Base-by-base conservation (phyloP, 352 stramenopile genomes). In the Pythium plurisporium region DNA sequence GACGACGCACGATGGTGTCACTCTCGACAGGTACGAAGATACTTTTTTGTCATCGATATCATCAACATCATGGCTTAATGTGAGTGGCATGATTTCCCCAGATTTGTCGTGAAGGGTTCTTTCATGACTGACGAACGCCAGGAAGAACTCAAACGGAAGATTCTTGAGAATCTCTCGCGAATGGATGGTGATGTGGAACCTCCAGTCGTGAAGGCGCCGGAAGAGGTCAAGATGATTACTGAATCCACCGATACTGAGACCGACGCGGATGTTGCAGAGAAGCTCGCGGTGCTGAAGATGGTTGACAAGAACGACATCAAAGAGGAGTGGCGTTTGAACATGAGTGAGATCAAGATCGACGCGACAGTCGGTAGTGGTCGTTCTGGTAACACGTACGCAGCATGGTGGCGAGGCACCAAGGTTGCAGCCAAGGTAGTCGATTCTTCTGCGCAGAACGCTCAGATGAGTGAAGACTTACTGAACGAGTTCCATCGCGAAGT, bases 401-500 rank as follows among this genome's bases (percentile, higher is more conserved):
- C 82, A 5, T 84, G 72, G 68, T 94, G 84, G 84, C 73, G 84
- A 58, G 84, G 84, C 27, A 94, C 84, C 7, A 74, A 82, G 22
- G 82, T 94, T 17, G 84, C 84, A 2, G 80, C 79, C 0, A 94
- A 94, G 67, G 65, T 94, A 15, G 76, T 94, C 11, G 82, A 92
- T 43, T 72, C 82, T 20, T 91, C 84, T 4, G 67, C 72, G 2
- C 87, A 94, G 50, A 87, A 77, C 17, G 68, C 82, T 4, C 62
- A 64, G 6, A 34, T 94, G 11, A 84, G 80, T 22, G 78, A 91
- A 56, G 84, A 92, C 31, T 41, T 94, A n/a, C 65, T 92, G 38
- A 90, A 89, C 49, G 84, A 94, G 49, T 94, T 94, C 44, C 74
- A 94, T 55, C 84, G 84, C 9, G 84, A 94, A 57, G 82, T 94